Evolutionary conservation across 371 early-diverging fungal genomes (phyloP).

Genomic region (Mucor lusitanicus): DNA sequence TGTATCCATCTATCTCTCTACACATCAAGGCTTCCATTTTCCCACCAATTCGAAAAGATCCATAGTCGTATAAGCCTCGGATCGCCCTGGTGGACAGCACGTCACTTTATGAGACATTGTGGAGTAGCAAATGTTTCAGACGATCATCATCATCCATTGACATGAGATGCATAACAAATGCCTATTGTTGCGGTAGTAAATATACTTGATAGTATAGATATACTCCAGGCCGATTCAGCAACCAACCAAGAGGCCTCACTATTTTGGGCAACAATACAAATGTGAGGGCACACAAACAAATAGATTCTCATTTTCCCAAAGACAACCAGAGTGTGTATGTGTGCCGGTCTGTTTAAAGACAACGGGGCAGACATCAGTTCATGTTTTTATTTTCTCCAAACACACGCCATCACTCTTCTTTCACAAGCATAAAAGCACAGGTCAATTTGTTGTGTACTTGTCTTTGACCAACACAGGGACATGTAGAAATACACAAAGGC

Average conservation of each 20-base stretch:
- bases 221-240: background rate
- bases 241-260: background rate
- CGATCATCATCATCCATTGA: too few species aligned
- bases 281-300: background rate
- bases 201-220: background rate
- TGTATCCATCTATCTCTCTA: background rate
- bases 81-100: background rate
- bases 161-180: too few species aligned
- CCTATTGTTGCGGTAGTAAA: background rate
- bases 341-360: too few species aligned
- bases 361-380: too few species aligned
- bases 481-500: background rate
- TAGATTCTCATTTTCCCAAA: background rate
- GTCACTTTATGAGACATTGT: too few species aligned
- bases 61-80: background rate
- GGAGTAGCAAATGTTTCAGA: too few species aligned
- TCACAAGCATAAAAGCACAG: background rate
- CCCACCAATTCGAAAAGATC: background rate
- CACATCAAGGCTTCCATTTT: background rate
- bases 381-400: too few species aligned
- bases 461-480: too few species aligned
- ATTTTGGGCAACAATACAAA: background rate
- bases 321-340: too few species aligned
- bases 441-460: background rate
- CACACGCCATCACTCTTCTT: background rate